Conservation (phyloP, 108 stramenopile genomes). For the Aureococcus anophagefferens region DNA sequence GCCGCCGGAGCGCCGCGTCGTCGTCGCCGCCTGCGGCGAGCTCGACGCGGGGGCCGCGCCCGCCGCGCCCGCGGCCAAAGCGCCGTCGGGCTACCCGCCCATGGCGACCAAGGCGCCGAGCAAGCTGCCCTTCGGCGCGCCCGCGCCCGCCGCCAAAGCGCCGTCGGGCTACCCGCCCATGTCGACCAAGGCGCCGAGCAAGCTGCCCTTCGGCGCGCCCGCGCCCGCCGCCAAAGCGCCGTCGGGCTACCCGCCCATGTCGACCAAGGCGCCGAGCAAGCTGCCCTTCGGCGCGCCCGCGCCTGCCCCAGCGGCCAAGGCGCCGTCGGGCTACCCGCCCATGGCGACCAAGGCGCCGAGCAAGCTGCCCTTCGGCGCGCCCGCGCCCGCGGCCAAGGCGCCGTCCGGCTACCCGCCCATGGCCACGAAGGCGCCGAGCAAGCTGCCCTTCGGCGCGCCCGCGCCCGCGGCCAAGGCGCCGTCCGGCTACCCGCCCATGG, state of each 20-base stretch:
- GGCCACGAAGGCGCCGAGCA: slow-evolving; percentile 41
- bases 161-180: slow-evolving; percentile 38
- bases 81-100: slow-evolving; percentile 39
- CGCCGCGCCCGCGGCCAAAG: neutral
- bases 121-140: neutral
- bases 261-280: no score
- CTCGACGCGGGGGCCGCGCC: no score
- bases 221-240: neutral
- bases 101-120: slow-evolving; percentile 48
- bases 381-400: neutral
- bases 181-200: slow-evolving; percentile 41
- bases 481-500: slow-evolving; percentile 44
- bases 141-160: neutral
- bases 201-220: neutral
- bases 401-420: slow-evolving; percentile 40
- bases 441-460: neutral
- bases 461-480: neutral
- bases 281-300: neutral
- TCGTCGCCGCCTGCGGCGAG: neutral
- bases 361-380: neutral
- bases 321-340: slow-evolving; percentile 15
- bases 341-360: slow-evolving; percentile 48
- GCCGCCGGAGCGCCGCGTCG: neutral
- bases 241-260: no score
- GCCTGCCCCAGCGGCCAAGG: neutral